Percentiles rank a stretch among this genome's conserved stretches.
phyloP scores from a whole-genome alignment of 164 flowering plant genomes.

The Akebia trifoliata region DNA sequence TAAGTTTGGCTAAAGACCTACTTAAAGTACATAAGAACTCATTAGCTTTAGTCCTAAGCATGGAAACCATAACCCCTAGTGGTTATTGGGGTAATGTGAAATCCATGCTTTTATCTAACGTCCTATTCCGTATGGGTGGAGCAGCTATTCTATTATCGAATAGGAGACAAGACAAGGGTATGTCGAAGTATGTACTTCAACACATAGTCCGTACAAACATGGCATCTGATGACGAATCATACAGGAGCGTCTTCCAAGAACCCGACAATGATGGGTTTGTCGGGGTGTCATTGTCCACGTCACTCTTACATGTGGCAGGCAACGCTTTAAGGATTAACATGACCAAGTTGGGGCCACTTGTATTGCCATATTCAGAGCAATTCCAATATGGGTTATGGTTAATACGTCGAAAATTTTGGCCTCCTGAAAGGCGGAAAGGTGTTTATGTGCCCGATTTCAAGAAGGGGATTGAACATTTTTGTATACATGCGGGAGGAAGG shows the following conservation, averaged over 20 bases:
- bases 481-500: constrained; percentile 20
- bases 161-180: constrained; percentile 18
- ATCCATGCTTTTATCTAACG: constrained; percentile 60
- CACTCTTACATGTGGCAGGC: constrained; percentile 24
- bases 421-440: background rate
- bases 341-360: constrained; percentile 28
- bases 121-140: constrained; percentile 51
- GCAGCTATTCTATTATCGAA: constrained; percentile 35
- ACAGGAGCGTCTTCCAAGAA: constrained; percentile 25
- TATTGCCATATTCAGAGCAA: constrained; percentile 34
- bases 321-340: constrained; percentile 30
- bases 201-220: constrained; percentile 31
- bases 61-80: constrained; percentile 41
- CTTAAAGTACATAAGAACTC: constrained; percentile 49
- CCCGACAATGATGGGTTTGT: constrained; percentile 20
- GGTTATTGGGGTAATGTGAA: constrained; percentile 39
- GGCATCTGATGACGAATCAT: constrained; percentile 22
- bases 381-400: constrained; percentile 17
- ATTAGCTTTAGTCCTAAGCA: constrained; percentile 48
- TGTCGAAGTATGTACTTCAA: constrained; percentile 33
- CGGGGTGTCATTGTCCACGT: constrained; percentile 34
- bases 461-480: constrained; percentile 10
- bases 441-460: constrained; percentile 14
- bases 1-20: constrained; percentile 46
- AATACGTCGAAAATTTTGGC: constrained; percentile 5